Percentiles rank a stretch among this genome's conserved stretches.
Evolutionary conservation across 176 grass and related monocot genomes (phyloP).

Genomic region (Cenchrus americanus): DNA sequence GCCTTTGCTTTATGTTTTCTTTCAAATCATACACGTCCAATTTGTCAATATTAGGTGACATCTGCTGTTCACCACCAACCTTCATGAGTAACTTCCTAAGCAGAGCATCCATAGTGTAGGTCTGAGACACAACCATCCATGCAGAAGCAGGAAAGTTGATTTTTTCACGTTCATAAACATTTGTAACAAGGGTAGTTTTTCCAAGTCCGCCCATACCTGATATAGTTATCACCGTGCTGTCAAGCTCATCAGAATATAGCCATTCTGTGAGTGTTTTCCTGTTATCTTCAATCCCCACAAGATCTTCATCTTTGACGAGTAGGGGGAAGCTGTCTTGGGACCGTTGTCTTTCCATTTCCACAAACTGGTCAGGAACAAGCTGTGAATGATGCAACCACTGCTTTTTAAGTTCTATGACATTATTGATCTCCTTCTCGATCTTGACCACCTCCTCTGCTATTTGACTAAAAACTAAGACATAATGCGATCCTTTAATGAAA

Average conservation of each 20-base stretch:
- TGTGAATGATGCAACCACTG: background rate
- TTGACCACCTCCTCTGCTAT: background rate
- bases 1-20: conserved; percentile 2
- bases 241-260: conserved; percentile 5
- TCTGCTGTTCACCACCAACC: background rate
- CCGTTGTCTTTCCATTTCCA: background rate
- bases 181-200: conserved; percentile 7
- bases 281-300: conserved; percentile 11
- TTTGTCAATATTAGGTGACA: background rate
- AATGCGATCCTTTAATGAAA: background rate
- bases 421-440: background rate
- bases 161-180: conserved; percentile 7
- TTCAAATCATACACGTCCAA: conserved; percentile 41
- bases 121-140: conserved; percentile 10
- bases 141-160: background rate
- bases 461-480: background rate
- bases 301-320: background rate
- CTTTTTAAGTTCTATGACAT: background rate
- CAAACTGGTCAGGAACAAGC: background rate
- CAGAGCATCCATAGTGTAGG: background rate
- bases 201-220: conserved; percentile 6
- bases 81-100: background rate
- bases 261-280: background rate
- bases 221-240: background rate
- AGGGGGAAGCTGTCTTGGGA: background rate